A percentile compares a stretch with the other conserved stretches of the same genome.
These are phyloP conservation scores for Elongisporangium undulatum DNA, from an alignment of 352 stramenopile genomes.

Conservation along the genomic window DNA sequence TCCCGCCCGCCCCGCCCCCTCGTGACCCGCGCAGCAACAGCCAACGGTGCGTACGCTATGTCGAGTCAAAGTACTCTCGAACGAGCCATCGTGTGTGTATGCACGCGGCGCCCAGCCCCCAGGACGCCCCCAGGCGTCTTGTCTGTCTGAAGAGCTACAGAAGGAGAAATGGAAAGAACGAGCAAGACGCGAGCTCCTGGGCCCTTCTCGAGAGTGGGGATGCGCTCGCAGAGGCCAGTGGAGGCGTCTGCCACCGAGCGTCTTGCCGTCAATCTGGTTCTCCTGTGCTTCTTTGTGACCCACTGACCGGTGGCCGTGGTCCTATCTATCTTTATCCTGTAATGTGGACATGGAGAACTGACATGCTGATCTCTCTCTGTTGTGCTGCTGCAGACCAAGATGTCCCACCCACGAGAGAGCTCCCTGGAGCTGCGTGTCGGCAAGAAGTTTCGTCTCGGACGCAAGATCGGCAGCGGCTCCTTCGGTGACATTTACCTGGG, in stretches of 20 bases:
- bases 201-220: background rate
- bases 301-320: background rate
- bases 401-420: conserved; percentile 65
- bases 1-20: background rate
- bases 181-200: background rate
- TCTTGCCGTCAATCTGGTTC: background rate
- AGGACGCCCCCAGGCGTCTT: background rate
- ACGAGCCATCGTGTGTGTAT: background rate
- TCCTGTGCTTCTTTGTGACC: background rate
- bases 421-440: conserved; percentile 97
- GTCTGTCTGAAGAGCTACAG: background rate
- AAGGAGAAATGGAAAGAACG: background rate
- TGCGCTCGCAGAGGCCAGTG: background rate
- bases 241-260: background rate
- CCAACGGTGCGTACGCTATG: background rate
- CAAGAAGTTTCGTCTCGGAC: conserved; percentile 99
- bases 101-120: background rate
- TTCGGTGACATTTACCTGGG: conserved; percentile 99
- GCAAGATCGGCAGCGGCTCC: conserved; percentile 98
- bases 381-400: conserved; percentile 71
- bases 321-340: background rate
- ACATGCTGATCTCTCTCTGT: conserved; percentile 55
- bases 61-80: background rate
- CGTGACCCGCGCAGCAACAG: background rate
- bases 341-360: background rate